Evolutionary conservation across 108 stramenopile species (phyloP).

Genomic region (Pseudonitzschia delicatissima): DNA sequence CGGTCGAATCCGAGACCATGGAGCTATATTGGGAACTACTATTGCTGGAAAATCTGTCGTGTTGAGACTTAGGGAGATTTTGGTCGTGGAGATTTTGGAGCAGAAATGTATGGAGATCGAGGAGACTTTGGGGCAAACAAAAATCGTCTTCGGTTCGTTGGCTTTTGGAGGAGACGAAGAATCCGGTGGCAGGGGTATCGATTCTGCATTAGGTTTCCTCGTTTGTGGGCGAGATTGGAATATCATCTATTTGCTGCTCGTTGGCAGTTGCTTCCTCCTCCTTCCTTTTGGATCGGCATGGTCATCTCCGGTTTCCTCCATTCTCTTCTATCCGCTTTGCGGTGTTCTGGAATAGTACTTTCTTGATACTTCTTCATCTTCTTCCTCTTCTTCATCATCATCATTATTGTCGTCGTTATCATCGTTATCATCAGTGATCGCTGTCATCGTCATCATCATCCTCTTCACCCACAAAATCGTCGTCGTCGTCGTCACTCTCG

Average conservation of each 20-base stretch:
- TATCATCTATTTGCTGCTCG: too few relatives aligned
- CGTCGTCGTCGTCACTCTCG: constrained; percentile 25
- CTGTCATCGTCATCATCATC: background rate
- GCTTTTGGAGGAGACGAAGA: background rate
- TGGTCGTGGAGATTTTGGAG: background rate
- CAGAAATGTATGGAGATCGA: too few relatives aligned
- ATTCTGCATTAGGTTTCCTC: background rate
- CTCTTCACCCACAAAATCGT: background rate
- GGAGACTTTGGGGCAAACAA: constrained; percentile 4
- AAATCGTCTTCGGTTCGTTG: background rate
- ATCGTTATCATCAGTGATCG: background rate
- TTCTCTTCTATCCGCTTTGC: background rate
- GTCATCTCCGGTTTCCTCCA: background rate
- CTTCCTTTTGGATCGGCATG: background rate
- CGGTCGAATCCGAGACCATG: too few relatives aligned
- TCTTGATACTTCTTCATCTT: background rate
- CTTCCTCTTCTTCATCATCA: background rate
- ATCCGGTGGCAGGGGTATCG: too few relatives aligned
- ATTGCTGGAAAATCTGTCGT: background rate
- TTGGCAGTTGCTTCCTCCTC: too few relatives aligned
- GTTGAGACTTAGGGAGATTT: background rate
- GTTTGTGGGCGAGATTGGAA: background rate
- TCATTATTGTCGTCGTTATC: background rate
- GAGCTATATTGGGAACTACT: too few relatives aligned
- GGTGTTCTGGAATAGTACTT: background rate